Percentiles rank a stretch among this genome's conserved stretches.
Conservation (phyloP, 305 asterid species). For the Fraxinus sp. region DNA sequence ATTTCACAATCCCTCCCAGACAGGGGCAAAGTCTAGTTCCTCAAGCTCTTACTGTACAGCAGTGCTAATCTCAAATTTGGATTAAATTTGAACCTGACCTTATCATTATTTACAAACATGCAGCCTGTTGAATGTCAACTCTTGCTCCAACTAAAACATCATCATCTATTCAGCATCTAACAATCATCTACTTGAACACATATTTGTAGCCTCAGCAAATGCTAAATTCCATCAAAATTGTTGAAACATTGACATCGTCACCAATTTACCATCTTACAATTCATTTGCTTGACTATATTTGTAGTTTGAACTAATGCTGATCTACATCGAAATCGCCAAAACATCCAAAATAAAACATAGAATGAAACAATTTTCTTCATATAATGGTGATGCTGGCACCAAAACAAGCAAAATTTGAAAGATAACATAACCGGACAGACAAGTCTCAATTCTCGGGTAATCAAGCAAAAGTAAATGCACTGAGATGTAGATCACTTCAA, state of each 20-base stretch:
- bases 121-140: neutral
- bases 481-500: neutral
- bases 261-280: neutral
- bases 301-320: neutral
- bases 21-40: neutral
- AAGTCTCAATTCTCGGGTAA: neutral
- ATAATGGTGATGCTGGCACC: neutral
- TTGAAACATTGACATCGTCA: neutral
- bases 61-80: neutral
- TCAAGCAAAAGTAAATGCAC: neutral
- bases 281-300: neutral
- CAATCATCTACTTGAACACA: neutral
- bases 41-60: neutral
- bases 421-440: neutral
- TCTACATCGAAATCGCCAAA: neutral
- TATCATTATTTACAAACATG: neutral
- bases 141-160: neutral
- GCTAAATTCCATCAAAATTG: neutral
- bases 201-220: neutral
- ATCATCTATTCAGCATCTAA: neutral
- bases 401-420: neutral
- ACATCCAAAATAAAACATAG: neutral
- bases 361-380: neutral
- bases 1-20: no score
- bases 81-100: neutral